Conservation (phyloP, 2,329 filamentous ascomycete genomes). For the Gaeumannomyces tritici region DNA sequence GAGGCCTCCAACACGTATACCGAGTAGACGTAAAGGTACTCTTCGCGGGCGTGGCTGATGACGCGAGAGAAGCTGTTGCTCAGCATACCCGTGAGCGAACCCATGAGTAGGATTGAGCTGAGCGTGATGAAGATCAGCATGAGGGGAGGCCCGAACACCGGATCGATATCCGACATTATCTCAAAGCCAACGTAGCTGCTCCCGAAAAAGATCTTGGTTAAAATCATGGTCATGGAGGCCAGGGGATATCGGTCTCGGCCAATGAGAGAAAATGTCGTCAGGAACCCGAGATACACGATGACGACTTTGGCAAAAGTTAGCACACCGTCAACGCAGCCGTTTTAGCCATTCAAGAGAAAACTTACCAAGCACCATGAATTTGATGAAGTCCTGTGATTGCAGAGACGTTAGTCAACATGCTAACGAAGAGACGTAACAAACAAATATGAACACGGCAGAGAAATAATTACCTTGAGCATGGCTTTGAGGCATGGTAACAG, state of each 20-base stretch:
- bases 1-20: conserved; percentile 57
- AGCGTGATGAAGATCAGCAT: conserved; percentile 69
- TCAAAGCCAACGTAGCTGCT: conserved; percentile 67
- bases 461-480: conserved; percentile 53
- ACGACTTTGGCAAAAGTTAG: conserved; percentile 36
- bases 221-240: conserved; percentile 61
- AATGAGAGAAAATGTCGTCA: conserved; percentile 76
- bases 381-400: conserved; percentile 61
- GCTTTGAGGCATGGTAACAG: conserved; percentile 84
- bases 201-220: conserved; percentile 75
- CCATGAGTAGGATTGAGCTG: conserved; percentile 70
- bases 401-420: too few species aligned
- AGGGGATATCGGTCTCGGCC: conserved; percentile 61
- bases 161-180: conserved; percentile 51
- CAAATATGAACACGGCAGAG: too few species aligned
- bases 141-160: conserved; percentile 45
- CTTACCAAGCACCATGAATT: conserved; percentile 50
- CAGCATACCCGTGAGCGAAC: conserved; percentile 68
- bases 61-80: conserved; percentile 64
- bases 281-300: conserved; percentile 77
- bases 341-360: not conserved
- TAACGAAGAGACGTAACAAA: too few species aligned
- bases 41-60: conserved; percentile 56
- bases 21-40: conserved; percentile 70
- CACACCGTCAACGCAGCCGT: not conserved